Base-by-base conservation (phyloP, 441 rosid species). In the Cnidoscolus chayamansa region DNA sequence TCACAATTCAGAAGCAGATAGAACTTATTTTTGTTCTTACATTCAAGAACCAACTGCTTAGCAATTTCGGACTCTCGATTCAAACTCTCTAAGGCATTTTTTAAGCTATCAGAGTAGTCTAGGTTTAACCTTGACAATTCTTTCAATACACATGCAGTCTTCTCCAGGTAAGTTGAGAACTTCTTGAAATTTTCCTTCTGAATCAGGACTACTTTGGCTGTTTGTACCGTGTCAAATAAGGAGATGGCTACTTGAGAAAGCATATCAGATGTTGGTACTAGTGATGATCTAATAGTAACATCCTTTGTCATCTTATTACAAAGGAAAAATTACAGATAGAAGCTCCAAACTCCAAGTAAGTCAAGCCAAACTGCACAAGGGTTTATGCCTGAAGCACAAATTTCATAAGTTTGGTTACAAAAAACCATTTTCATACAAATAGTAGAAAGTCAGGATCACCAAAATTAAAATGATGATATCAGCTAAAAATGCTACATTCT, bases 101-200 rank as follows among this genome's bases (percentile, higher is more conserved):
- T 51, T 4, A 66, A 51, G 59, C 20, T 50, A 30, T 66, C 70
- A 15, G 70, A 66, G 32, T 50, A n/a, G 13, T 66, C 58, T 15
- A 31, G 40, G 25, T 50, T 70, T 19, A 76, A 78, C 60, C 57
- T 68, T 15, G 74, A 48, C 55, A 82, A 74, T 58, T 82, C 83
- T 64, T 77, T 82, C 20, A 82, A 35, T 40, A 79, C n/a, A 57
- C 54, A 70, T 20, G 55, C 63, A 7, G 66, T 67, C 63, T 72
- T 72, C 50, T 78, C 83, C 57, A 82, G 58, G 72, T 72, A 82
- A 61, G 55, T 63, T 7, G 78, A 77, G 70, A 82, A 79, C 70
- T 69, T 82, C 43, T 73, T 57, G 62, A 82, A 77, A 77, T 55
- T 75, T 15, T 82, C 80, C 53, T 61, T 75, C 80, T 80, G 83